Evolutionary conservation across 306 rosid species (phyloP).

Genomic region (Quercus variabilis): DNA sequence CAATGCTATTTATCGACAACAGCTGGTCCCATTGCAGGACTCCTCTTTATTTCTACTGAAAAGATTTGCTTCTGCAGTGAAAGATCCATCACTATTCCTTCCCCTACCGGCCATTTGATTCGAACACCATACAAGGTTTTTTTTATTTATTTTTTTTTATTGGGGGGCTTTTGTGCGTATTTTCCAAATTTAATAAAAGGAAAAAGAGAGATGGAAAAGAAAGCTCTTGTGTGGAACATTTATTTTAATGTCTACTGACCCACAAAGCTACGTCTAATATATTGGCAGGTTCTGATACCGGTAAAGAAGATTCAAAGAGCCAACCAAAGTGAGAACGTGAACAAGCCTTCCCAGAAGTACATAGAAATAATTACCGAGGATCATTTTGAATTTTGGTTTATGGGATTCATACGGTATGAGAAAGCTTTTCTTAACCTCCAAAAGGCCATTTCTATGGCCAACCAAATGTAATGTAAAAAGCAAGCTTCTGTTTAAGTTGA

Average conservation of each 20-base stretch:
- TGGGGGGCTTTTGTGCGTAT: neutral
- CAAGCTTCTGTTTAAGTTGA: neutral
- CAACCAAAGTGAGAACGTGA: slow-evolving; percentile 49
- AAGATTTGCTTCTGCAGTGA: slow-evolving; percentile 80
- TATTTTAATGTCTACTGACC: neutral
- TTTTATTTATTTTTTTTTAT: neutral
- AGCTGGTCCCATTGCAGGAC: slow-evolving; percentile 82
- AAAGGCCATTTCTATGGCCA: slow-evolving; percentile 55
- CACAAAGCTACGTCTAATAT: neutral
- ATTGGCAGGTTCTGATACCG: slow-evolving; percentile 70
- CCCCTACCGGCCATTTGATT: slow-evolving; percentile 34
- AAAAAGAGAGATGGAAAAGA: too few species aligned
- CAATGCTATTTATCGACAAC: slow-evolving; percentile 78
- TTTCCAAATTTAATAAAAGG: neutral
- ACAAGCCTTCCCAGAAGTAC: slow-evolving; percentile 61
- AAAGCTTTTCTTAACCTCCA: slow-evolving; percentile 64
- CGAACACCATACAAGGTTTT: slow-evolving; percentile 63
- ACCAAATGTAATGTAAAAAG: neutral
- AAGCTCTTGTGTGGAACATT: too few species aligned
- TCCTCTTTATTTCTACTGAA: slow-evolving; percentile 61
- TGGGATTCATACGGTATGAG: slow-evolving; percentile 75
- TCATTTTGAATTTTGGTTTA: slow-evolving; percentile 76
- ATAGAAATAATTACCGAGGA: slow-evolving; percentile 63
- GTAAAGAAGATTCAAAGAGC: slow-evolving; percentile 50
- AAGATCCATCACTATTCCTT: slow-evolving; percentile 44